Percentiles rank a stretch among this genome's conserved stretches.
phyloP scores from a whole-genome alignment of 768 basidiomycete genomes.

The Trametes gibbosa region DNA sequence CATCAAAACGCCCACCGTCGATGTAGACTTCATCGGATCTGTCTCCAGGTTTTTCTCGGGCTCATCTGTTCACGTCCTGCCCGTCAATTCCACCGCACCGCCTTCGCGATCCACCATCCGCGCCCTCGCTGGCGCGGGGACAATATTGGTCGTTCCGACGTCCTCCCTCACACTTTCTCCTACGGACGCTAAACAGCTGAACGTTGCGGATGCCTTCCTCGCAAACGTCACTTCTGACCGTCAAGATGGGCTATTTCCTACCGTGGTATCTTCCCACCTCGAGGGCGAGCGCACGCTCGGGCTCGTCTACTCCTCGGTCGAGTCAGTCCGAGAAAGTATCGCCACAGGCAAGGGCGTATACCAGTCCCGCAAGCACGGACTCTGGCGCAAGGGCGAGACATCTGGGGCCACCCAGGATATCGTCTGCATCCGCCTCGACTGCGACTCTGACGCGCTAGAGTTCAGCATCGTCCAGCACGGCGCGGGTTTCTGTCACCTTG shows the following conservation, averaged over 20 bases:
- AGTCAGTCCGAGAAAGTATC: constrained; percentile 86
- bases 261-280: constrained; percentile 71
- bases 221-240: constrained; percentile 82
- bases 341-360: constrained; percentile 89
- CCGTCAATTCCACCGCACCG: constrained; percentile 41
- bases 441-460: constrained; percentile 90
- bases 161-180: constrained; percentile 60
- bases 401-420: constrained; percentile 92
- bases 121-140: constrained; percentile 55
- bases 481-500: constrained; percentile 90
- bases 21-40: constrained; percentile 74
- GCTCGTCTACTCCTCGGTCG: constrained; percentile 90
- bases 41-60: constrained; percentile 71
- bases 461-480: constrained; percentile 90
- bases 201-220: constrained; percentile 83
- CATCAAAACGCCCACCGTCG: constrained; percentile 69
- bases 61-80: constrained; percentile 60
- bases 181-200: constrained; percentile 58
- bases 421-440: constrained; percentile 79
- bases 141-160: constrained; percentile 68
- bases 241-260: constrained; percentile 89
- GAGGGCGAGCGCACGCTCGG: constrained; percentile 79
- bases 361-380: constrained; percentile 91
- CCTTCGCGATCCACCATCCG: constrained; percentile 62
- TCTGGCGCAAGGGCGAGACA: constrained; percentile 97